phyloP scores from a whole-genome alignment of 768 basidiomycete genomes.

The Trametes cingulata region DNA sequence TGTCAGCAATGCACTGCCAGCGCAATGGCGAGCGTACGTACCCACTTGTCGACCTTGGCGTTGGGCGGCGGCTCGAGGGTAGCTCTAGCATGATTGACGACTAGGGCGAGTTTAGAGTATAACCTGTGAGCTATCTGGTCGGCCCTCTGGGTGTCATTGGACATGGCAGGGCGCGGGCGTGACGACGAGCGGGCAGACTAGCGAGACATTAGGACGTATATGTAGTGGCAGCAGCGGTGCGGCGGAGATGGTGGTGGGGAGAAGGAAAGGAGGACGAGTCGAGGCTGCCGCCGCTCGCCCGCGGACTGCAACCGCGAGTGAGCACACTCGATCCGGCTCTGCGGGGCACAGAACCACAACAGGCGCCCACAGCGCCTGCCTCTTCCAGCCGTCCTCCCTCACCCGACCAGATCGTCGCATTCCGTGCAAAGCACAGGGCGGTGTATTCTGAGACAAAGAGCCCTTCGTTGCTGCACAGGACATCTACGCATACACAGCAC shows the following conservation, averaged over 20 bases:
- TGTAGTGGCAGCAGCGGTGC: slow-evolving; percentile 8
- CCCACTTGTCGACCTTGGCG: slow-evolving; percentile 80
- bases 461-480: neutral
- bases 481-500: slow-evolving; percentile 1
- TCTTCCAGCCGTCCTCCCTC: neutral
- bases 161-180: slow-evolving; percentile 41
- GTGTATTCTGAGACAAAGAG: slow-evolving; percentile 4
- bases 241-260: slow-evolving; percentile 14
- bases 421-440: neutral
- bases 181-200: slow-evolving; percentile 20
- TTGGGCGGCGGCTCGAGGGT: slow-evolving; percentile 47
- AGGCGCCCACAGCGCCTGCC: slow-evolving; percentile 4
- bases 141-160: slow-evolving; percentile 62
- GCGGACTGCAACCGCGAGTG: neutral
- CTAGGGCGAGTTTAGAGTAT: slow-evolving; percentile 79
- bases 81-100: slow-evolving; percentile 73
- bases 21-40: slow-evolving; percentile 35
- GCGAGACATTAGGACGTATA: slow-evolving; percentile 31
- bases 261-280: slow-evolving; percentile 9
- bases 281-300: neutral
- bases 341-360: slow-evolving; percentile 6
- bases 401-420: neutral
- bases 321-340: slow-evolving; percentile 13
- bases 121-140: slow-evolving; percentile 86
- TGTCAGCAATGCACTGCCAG: neutral